Evolutionary conservation across 306 rosid species (phyloP), one percentile per base, ranked within the genome.

Genomic region (Datisca glomerata): DNA sequence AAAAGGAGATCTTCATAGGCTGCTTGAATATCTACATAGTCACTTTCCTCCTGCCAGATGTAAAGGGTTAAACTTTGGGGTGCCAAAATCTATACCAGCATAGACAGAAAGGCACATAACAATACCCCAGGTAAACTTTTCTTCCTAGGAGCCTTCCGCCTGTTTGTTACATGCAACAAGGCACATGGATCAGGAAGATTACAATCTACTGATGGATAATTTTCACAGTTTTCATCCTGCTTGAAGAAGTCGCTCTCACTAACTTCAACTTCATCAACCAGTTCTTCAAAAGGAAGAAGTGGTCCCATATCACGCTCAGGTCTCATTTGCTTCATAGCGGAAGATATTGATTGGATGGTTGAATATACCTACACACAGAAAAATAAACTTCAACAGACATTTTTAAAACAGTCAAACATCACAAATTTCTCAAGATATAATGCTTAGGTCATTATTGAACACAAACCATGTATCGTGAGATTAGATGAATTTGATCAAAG

Each of bases 281-380:
- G 74, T 57, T 77, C 91, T 32, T 80, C 63, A 7, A 89, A 89
- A 39, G 91, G 75, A 67, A 81, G 66, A 66, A 89, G 97, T 12
- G 80, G 95, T 52, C 75, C 84, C 49, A 59, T 35, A 24, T 80
- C 82, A 60, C 56, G 57, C 48, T 55, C 48, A 3, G 32, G 39
- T 71, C 48, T 63, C 20, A 18, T 15, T 3, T 76, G 77, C 53
- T 82, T 67, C 46, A 40, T 38, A 12, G 63, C 59, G 31, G 93
- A 80, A 40, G 72, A 64, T 57, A 68, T 66, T 20, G 77, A 55
- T 35, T 63, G 76, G 64, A 52, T 53, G 49, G 64, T 59, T 43
- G 77, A 47, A 41, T 44, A 9, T 14, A 56, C 75, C 97, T 89
- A 58, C 25, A 31, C 36, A 31, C 13, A 31, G 36, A 14, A 14